Base-by-base conservation (phyloP, 495 filamentous ascomycete species). In the Xylaria castorea region DNA sequence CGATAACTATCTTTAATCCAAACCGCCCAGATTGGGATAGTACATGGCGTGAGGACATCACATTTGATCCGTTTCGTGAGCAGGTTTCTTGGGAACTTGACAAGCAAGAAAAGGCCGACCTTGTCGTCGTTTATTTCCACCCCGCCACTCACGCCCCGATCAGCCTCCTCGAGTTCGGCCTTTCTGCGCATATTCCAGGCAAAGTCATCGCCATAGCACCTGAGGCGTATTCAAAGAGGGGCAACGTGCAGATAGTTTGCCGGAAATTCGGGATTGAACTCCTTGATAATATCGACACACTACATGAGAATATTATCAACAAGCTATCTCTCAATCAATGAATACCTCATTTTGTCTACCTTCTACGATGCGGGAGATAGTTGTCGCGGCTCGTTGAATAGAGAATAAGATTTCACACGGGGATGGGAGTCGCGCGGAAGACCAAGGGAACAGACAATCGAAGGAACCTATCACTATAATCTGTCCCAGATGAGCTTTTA, bases 11-110 rank as follows among this genome's bases (percentile, higher is more conserved):
- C 66, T 84, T 87, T 77, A 91, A 92, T 63, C 90, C 89, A 8
- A 76, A 83, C 16, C 85, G 88, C 0, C 62, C 77, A 4, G 83
- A 88, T 74, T 91, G 89, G 89, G 83, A 90, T 76, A 74, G 78
- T 62, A 83, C 77, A 27, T 88, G 87, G 86, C 70, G 34, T 2
- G 83, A 88, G 62, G 84, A 87, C 25, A 78, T 84, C 30, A 63
- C 76, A 0, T 84, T 82, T 66, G 50, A 68, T 0, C 83, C 81
- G 0, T 91, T 87, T 73, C 75, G 77, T 1, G 76, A 85, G 71
- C 89, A 91, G 76, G 87, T 89, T 0, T 79, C 84, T 48, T 91
- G 88, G 89, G 89, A 92, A 79, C 80, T 91, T 12, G 81, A 87
- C 25, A 87, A 82, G 76, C 83, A 87, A 68, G 85, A 87, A 51